A percentile compares a stretch with the other conserved stretches of the same genome.
Conservation (phyloP, 202 grass and related monocot genomes). For the Hordeum pubiflorum region DNA sequence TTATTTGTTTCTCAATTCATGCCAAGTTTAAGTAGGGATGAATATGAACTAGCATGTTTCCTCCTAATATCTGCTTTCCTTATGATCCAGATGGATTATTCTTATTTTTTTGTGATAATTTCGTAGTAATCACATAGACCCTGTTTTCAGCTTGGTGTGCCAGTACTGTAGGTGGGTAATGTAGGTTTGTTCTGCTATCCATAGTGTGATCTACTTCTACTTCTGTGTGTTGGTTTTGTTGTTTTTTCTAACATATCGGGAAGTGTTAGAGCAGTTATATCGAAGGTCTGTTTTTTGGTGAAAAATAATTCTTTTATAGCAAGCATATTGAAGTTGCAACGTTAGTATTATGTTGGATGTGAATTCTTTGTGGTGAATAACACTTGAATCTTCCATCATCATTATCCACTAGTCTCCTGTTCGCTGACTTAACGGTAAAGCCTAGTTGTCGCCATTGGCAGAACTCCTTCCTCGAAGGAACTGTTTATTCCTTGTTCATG, state of each 20-base stretch:
- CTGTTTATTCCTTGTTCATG: background rate
- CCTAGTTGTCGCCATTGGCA: background rate
- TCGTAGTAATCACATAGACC: background rate
- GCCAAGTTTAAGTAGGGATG: background rate
- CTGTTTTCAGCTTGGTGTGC: background rate
- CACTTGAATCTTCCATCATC: background rate
- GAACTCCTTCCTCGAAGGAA: background rate
- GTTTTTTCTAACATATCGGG: background rate
- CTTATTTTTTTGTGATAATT: background rate
- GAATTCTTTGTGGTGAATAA: background rate
- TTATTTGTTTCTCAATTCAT: background rate
- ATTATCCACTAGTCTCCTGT: background rate
- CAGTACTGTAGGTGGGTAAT: background rate
- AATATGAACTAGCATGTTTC: background rate
- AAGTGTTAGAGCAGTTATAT: background rate
- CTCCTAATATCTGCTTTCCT: background rate
- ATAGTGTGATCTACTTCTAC: background rate
- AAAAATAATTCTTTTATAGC: background rate
- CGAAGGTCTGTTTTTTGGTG: background rate
- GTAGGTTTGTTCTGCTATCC: background rate
- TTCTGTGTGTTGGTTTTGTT: background rate
- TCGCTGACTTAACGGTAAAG: background rate
- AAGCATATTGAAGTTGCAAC: background rate
- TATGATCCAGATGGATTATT: background rate
- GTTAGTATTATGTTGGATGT: background rate